Conservation (phyloP, 441 rosid species). For the Mallotus repandus region DNA sequence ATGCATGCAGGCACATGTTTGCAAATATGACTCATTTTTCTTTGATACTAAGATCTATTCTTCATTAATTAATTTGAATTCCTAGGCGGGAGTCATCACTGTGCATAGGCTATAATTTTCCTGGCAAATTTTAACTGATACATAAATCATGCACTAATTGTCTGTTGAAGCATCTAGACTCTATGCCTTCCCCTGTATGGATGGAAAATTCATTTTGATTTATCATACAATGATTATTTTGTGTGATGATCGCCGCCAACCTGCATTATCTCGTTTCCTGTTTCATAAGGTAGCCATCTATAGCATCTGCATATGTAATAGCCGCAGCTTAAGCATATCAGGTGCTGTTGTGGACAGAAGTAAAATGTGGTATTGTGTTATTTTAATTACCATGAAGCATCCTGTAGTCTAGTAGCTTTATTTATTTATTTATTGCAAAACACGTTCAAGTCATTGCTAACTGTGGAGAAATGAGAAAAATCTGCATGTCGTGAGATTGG, state of each 20-base stretch:
- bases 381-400: neutral
- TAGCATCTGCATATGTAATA: neutral
- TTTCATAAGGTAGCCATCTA: neutral
- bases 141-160: too few species aligned
- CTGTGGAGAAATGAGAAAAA: neutral
- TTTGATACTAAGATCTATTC: neutral
- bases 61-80: neutral
- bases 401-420: neutral
- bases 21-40: neutral
- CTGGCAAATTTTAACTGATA: too few species aligned
- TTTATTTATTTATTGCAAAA: neutral
- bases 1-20: neutral
- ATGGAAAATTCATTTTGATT: neutral
- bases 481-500: neutral
- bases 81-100: neutral
- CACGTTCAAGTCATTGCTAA: neutral
- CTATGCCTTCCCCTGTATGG: neutral
- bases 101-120: too few species aligned
- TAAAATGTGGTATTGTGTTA: neutral
- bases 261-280: neutral
- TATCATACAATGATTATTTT: neutral
- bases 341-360: neutral
- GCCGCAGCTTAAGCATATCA: neutral
- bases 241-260: neutral
- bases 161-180: neutral